Evolutionary conservation across 2,329 filamentous ascomycete species (phyloP), one percentile per base, ranked within the genome.

Genomic region (Ilyonectria mors-panacis): DNA sequence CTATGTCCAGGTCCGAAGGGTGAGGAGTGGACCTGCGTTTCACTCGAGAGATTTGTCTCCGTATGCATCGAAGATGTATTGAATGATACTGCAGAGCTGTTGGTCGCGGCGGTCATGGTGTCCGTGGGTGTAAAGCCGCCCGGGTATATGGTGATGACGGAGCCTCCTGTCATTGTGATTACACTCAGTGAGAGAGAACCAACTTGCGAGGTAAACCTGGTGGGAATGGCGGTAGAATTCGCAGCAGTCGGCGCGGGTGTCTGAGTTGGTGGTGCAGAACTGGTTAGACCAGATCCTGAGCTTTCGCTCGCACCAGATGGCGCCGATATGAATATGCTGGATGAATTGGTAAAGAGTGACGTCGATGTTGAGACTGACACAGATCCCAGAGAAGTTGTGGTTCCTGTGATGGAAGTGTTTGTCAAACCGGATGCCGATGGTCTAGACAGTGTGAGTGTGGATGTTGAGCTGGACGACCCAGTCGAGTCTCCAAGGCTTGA

Each of bases 61-160:
- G 66, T 70, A 30, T 53, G 9, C 12, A 35, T 53, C 10, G 51
- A 42, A n/a, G 68, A 63, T 9, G 37, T 48, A 53, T 69, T 62
- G 9, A 59, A 48, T 7, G 69, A 63, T 10, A 48, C 54, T 10
- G 56, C 19, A 17, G 64, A 66, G 28, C 50, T 55, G 51, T 61
- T 70, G 13, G 35, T 26, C 30, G 62, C 35, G 9, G 37, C 19
- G 10, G 56, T 69, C 21, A 26, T 13, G 19, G 65, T 70, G 2
- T 48, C 33, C 10, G 73, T 65, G 28, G 63, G 67, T 4, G 56
- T 44, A 26, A 68, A 23, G 9, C 56, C 65, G 2, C 72, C 72
- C 5, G 73, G 67, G 12, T 63, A 65, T 10, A 73, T 54, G 12
- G 73, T 75, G 8, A 73, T 54, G 21, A 72, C 19, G 8, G 68